Base-by-base conservation (phyloP, 139 green algal species). In the Picochlorum sp. region DNA sequence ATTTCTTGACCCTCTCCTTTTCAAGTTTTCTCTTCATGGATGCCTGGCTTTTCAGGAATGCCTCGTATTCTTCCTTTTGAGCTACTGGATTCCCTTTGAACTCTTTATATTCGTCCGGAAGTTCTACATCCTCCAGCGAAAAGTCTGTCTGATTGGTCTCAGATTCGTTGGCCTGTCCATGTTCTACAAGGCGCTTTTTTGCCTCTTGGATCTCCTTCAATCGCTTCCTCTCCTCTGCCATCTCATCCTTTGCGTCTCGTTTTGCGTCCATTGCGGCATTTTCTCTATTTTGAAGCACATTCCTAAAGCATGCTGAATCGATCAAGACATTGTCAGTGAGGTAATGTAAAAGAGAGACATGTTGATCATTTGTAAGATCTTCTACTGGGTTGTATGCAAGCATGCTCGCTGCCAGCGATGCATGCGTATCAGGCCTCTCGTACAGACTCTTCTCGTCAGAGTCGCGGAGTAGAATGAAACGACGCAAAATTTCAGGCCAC, bases 401-500 rank as follows among this genome's bases (percentile, higher is more conserved):
- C 56, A 76, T 56, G 30, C 49, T 57, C 20, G 67, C 71, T 3
- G 59, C 60, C 58, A 72, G 38, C 15, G 45, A 7, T 8, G 57
- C 70, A 14, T 44, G 64, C 7, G 30, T 28, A 49, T 64, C 57
- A 30, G 64, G 49, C 45, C 58, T 45, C 16, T 45, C 44, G n/a
- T 66, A 61, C 1, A 44, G 24, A 23, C 28, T 16, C 24, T 62
- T 28, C 6, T 21, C 13, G 4, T 24, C n/a, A 21, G 57, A 44
- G 10, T 54, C 49, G 1, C 37, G 41, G 16, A 61, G 66, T 68
- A 83, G 64, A 49, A 83, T 60, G 23, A 78, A 69, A 47, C 79
- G 77, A 21, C 77, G 67, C 63, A 86, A 58, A 23, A 85, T 75
- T 45, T 86, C 79, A 1, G 79, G 77, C 79, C 79, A 86, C 8